Evolutionary conservation across 192 early-diverging fungal genomes (phyloP).

Genomic region (Oehlia diaphana): DNA sequence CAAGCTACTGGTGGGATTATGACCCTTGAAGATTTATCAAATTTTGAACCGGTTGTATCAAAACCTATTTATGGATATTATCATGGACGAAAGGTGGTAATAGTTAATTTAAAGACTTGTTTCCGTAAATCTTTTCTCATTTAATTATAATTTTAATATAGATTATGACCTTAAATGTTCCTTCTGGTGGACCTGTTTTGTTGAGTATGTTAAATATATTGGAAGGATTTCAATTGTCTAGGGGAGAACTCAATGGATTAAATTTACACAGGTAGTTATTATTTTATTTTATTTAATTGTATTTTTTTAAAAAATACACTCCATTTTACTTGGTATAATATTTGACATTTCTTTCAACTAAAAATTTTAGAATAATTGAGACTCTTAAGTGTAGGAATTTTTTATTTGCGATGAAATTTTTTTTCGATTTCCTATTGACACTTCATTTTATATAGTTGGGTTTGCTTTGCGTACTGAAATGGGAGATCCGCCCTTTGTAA

Average conservation of each 20-base stretch:
- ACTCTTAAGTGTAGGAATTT: constrained; percentile 69
- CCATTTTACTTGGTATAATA: not conserved
- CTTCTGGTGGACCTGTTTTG: constrained; percentile 83
- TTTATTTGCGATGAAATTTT: not conserved
- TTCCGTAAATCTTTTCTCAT: not conserved
- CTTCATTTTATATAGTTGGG: constrained; percentile 43
- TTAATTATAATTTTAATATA: not conserved
- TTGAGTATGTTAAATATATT: constrained; percentile 84
- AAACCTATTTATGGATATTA: constrained; percentile 67
- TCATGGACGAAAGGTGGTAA: constrained; percentile 74
- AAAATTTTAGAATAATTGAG: constrained; percentile 61
- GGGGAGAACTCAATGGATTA: constrained; percentile 56
- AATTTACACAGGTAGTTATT: constrained; percentile 65
- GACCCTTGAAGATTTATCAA: constrained; percentile 69
- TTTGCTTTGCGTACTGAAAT: constrained; percentile 80
- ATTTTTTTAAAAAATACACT: not conserved
- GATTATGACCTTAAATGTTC: constrained; percentile 52
- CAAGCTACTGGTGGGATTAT: constrained; percentile 73
- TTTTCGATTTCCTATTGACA: not conserved
- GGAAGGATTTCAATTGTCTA: constrained; percentile 76
- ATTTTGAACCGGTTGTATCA: constrained; percentile 63
- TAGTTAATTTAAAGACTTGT: not conserved
- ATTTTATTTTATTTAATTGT: not conserved
- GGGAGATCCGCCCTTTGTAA: constrained; percentile 76
- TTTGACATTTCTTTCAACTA: not conserved